Base-by-base conservation (phyloP, 768 basidiomycete species). In the Suillus paluster region DNA sequence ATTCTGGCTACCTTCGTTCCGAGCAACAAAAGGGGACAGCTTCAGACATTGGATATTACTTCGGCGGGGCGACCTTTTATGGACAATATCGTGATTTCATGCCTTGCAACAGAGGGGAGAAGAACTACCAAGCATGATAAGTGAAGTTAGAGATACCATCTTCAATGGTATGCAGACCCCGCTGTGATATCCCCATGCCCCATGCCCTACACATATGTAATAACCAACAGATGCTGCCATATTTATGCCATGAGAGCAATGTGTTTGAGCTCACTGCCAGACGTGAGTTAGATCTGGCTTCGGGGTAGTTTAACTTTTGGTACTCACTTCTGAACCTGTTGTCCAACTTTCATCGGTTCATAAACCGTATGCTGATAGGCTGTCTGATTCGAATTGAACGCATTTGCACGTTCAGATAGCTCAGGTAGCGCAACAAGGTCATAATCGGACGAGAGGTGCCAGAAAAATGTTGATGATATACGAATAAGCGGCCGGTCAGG, bases 381-480 rank as follows among this genome's bases (percentile, higher is more conserved):
- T 15, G 65, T 38, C 10, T 83, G 81, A n/a, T 54, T 79, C 73
- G 30, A 67, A 34, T 79, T 75, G 25, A 78, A 52, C 11, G 80
- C 75, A 53, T 78, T 76, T 2, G 87, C 86, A 36, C 81, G 83
- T 7, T 78, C 75, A 11, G 73, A 67, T 23, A 96, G 78, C 0
- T 73, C 65, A 9, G 85, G 82, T 3, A 94, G 83, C 2, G 92
- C 87, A 9, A 75, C 78, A n/a, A 95, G 82, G 57, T 92, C 87
- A 61, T 85, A 86, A 72, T 95, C 92, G 2, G 95, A 94, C 0
- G 88, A 92, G 14, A 97, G 82, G 70, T 95, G 94, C 91, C 92
- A 97, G 81, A 97, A 97, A 75, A 96, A 95, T 0, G 95, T 98
- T 2, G 94, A 96, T 3, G 95, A 96, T 65, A 99, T 95, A n/a